Conservation (phyloP, 2,329 filamentous ascomycete genomes). For the Herpotrichia juniperi region DNA sequence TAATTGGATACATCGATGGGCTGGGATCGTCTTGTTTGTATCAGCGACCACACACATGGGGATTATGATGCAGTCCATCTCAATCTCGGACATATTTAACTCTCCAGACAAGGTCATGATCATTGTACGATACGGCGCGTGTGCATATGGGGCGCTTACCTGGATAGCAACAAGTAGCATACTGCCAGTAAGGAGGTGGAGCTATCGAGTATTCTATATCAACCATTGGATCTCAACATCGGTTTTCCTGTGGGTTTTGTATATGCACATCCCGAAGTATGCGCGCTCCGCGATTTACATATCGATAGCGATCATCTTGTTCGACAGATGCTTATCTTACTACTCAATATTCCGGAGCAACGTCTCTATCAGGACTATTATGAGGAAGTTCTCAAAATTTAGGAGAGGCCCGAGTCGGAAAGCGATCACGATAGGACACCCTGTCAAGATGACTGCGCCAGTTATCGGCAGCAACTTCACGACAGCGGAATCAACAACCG, state of each 20-base stretch:
- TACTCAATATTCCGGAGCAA: slow-evolving; percentile 25
- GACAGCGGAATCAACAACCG: slow-evolving; percentile 19
- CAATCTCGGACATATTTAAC: slow-evolving; percentile 21
- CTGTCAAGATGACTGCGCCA: slow-evolving; percentile 29
- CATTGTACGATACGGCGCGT: slow-evolving; percentile 30
- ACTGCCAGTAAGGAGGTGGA: slow-evolving; percentile 28
- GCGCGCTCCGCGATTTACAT: slow-evolving; percentile 27
- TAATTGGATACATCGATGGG: slow-evolving; percentile 32
- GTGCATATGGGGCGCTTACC: slow-evolving; percentile 25
- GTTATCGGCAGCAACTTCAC: neutral
- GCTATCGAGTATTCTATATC: slow-evolving; percentile 31
- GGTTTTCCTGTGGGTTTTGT: slow-evolving; percentile 24
- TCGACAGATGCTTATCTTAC: slow-evolving; percentile 19
- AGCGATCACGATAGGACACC: slow-evolving; percentile 24
- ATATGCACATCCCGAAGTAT: slow-evolving; percentile 31
- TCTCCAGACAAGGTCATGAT: slow-evolving; percentile 24
- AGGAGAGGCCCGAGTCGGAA: slow-evolving; percentile 14
- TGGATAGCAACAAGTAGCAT: slow-evolving; percentile 34
- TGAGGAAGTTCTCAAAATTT: slow-evolving; percentile 11
- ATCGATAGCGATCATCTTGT: slow-evolving; percentile 17
- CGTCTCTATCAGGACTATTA: slow-evolving; percentile 18
- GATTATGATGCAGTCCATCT: slow-evolving; percentile 33
- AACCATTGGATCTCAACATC: slow-evolving; percentile 33
- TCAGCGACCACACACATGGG: slow-evolving; percentile 31
- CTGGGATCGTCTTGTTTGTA: slow-evolving; percentile 27